Base-by-base conservation (phyloP, 768 basidiomycete species). In the Cystobasidium ongulense region DNA sequence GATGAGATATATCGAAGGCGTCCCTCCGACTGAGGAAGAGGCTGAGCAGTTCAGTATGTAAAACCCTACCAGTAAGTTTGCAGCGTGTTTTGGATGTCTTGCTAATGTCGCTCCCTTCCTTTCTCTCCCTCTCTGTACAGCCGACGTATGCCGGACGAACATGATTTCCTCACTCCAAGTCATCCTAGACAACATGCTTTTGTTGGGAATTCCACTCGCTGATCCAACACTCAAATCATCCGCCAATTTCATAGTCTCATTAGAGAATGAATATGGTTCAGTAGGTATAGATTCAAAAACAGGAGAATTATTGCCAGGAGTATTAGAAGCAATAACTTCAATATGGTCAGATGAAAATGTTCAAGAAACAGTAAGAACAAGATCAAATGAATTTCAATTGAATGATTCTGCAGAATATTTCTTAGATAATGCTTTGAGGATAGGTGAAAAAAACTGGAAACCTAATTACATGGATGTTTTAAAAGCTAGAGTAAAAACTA, bases 1-100 rank as follows among this genome's bases (percentile, higher is more conserved):
- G 72, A 82, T 82, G 81, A 70, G 81, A 23, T 76, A 81, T 77
- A 80, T 82, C 15, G 79, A 82, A 73, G 80, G 80, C 75, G 80
- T 80, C 80, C 71, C 71, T 4, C 38, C 43, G 1, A 62, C 71
- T 1, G 59, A 72, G 8, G 59, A 33, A 15, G 71, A 72, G 41
- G 63, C 38, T 29, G 59, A 39, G 21, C 68, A 71, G 25, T 71
- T 71, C 68, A 71, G 68, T 71, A 23, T 3, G 65, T 52, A 8
- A 2, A 15, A 7, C 31, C 2, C n/a, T 27, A 7, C 41, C 4
- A 2, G 36, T 41, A 15, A 8, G 11, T 36, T 43, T 21, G 3
- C 27, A 8, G 8, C 3, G 15, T 25, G 8, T 29, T 18, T 10
- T 15, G 8, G 2, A 5, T n/a, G 15, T 25, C 23, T 33, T 3